A percentile compares a stretch with the other conserved stretches of the same genome.
Evolutionary conservation across 2,329 filamentous ascomycete species (phyloP).

Genomic region (Xenosphaeropsis pyriputrescens): DNA sequence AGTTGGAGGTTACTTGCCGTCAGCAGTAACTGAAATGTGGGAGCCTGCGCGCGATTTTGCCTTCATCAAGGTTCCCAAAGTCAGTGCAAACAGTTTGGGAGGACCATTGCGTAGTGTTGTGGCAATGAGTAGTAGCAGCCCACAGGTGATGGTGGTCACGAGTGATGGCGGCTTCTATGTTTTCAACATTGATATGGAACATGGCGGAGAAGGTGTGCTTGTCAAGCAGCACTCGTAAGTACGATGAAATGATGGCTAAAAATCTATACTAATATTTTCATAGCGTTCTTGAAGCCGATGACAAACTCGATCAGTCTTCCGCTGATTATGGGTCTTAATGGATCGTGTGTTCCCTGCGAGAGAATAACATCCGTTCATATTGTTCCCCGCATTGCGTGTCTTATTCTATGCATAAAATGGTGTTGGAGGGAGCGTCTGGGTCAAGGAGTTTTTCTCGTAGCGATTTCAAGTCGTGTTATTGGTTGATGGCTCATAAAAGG

Average conservation of each 20-base stretch:
- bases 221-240: constrained; percentile 88
- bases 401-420: too few species aligned
- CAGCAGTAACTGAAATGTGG: constrained; percentile 95
- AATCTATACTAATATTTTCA: too few species aligned
- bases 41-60: constrained; percentile 91
- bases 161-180: constrained; percentile 92
- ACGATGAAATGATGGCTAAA: too few species aligned
- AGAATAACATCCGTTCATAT: too few species aligned
- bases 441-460: too few species aligned
- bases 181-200: constrained; percentile 88
- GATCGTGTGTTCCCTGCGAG: too few species aligned
- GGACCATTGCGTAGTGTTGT: constrained; percentile 76
- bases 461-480: too few species aligned
- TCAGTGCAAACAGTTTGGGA: constrained; percentile 16
- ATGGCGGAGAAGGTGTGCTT: constrained; percentile 81
- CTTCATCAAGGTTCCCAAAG: constrained; percentile 80
- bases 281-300: constrained; percentile 18
- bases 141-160: constrained; percentile 96
- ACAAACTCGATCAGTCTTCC: constrained; percentile 16
- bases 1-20: constrained; percentile 82
- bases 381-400: too few species aligned
- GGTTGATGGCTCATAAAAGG: too few species aligned
- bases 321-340: constrained; percentile 8
- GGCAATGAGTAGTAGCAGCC: constrained; percentile 86
- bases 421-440: too few species aligned